Base-by-base conservation (phyloP, 768 basidiomycete genomes). In the Clitopilus passeckerianus region DNA sequence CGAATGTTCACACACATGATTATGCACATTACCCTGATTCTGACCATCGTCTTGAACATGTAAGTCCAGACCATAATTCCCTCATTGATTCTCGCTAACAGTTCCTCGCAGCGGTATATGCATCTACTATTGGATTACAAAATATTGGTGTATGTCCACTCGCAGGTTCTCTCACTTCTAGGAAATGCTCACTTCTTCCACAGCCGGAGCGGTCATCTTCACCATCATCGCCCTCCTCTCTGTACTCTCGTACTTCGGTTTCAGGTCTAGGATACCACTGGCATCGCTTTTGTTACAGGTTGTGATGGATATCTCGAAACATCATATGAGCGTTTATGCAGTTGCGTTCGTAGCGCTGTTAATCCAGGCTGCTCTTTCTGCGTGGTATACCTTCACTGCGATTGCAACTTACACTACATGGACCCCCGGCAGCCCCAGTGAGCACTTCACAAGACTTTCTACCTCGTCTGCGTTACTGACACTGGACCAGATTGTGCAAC, bases 151-250 rank as follows among this genome's bases (percentile, higher is more conserved):
- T 89, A 64, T 57, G 85, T 74, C 5, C 46, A 0, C 53, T 4
- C 23, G 30, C 53, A 6, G 33, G 33, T 6, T 7, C 14, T n/a
- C 34, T 30, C 43, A 58, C 66, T n/a, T 12, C 24, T 18, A 34
- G n/a, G 1, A 50, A 62, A 58, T 57, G 53, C 56, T 23, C 3
- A 33, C 44, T 10, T 6, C 56, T 60, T 33, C 20, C 44, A 50
- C 67, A 90, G 88, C 89, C 53, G 91, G 88, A 8, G 91, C 92
- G 1, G 89, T 93, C 65, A 86, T 93, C 60, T 92, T 92, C 76
- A 89, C 90, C 1, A 71, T 93, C 59, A 87, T 94, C 59, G 89
- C 91, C 0, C 61, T 93, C 27, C 69, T 94, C 57, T 91, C 90
- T 1, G 69, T 93, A 7, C 67, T 93, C 14, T 81, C 86, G 24